A percentile compares a stretch with the other conserved stretches of the same genome.
These are phyloP conservation scores for Middelhovenomyces tepae DNA, from an alignment of 805 yeast species.

Conservation along the genomic window DNA sequence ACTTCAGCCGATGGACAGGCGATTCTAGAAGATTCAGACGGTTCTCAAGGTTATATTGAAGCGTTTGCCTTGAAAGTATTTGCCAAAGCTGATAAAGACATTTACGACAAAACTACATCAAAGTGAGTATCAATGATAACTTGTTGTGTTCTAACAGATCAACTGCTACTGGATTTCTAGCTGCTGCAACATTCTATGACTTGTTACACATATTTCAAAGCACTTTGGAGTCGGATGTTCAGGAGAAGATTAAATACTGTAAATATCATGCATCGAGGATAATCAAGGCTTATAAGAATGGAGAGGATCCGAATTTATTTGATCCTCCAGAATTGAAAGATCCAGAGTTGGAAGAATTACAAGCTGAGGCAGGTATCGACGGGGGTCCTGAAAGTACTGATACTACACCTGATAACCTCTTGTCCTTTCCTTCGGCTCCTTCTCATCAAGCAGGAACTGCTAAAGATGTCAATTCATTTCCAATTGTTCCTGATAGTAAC, in stretches of 20 bases:
- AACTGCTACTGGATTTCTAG: slow-evolving; percentile 46
- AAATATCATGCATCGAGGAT: slow-evolving; percentile 56
- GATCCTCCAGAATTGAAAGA: slow-evolving; percentile 32
- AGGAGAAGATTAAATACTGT: slow-evolving; percentile 46
- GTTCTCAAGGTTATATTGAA: slow-evolving; percentile 47
- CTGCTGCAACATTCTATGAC: slow-evolving; percentile 46
- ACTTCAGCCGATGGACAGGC: slow-evolving; percentile 29
- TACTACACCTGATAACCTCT: neutral
- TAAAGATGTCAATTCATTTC: neutral
- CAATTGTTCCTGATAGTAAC: too few relatives aligned
- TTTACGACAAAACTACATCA: slow-evolving; percentile 36
- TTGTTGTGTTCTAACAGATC: slow-evolving; percentile 19
- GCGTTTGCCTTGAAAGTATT: slow-evolving; percentile 54
- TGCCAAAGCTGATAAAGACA: slow-evolving; percentile 41
- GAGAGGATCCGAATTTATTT: slow-evolving; percentile 51
- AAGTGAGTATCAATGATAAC: too few relatives aligned
- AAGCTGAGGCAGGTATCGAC: slow-evolving; percentile 6
- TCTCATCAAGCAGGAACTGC: neutral
- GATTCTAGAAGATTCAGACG: slow-evolving; percentile 50
- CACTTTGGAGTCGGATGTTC: slow-evolving; percentile 25
- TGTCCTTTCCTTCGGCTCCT: slow-evolving; percentile 2
- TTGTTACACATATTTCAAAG: slow-evolving; percentile 36
- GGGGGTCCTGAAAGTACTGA: slow-evolving; percentile 1
- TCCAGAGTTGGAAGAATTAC: slow-evolving; percentile 10
- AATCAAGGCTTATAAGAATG: slow-evolving; percentile 38